Conservation (phyloP, 2,329 filamentous ascomycete genomes). For the Aureobasidium pullulans region DNA sequence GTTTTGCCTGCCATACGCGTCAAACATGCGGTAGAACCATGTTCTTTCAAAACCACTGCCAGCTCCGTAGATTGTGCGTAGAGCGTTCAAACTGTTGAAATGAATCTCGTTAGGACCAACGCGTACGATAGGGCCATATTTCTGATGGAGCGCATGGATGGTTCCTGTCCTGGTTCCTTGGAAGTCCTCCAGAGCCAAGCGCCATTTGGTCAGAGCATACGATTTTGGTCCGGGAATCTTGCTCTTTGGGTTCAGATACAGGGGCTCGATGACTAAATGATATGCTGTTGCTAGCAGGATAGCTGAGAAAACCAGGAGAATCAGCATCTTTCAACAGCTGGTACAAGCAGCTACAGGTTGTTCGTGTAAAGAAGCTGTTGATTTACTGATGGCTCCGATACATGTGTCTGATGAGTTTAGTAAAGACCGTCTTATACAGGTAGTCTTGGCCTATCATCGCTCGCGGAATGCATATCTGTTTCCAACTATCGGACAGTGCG, state of each 20-base stretch:
- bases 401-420: no score
- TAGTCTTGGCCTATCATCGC: no score
- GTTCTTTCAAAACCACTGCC: slow-evolving; percentile 46
- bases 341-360: background rate
- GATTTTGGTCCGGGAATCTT: slow-evolving; percentile 32
- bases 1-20: slow-evolving; percentile 45
- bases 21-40: slow-evolving; percentile 49
- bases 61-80: slow-evolving; percentile 49
- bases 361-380: background rate
- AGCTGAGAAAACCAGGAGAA: background rate
- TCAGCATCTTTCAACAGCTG: background rate
- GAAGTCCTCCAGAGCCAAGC: slow-evolving; percentile 40
- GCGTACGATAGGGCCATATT: slow-evolving; percentile 43
- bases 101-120: slow-evolving; percentile 42
- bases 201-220: slow-evolving; percentile 39
- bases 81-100: slow-evolving; percentile 37
- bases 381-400: background rate
- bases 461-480: no score
- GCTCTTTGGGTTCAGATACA: slow-evolving; percentile 16
- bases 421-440: no score
- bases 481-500: no score
- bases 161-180: slow-evolving; percentile 35
- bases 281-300: background rate
- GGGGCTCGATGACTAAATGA: slow-evolving; percentile 10
- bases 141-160: slow-evolving; percentile 37